phyloP scores from a whole-genome alignment of 1,284 basidiomycete genomes.

The Fomes fomentarius region DNA sequence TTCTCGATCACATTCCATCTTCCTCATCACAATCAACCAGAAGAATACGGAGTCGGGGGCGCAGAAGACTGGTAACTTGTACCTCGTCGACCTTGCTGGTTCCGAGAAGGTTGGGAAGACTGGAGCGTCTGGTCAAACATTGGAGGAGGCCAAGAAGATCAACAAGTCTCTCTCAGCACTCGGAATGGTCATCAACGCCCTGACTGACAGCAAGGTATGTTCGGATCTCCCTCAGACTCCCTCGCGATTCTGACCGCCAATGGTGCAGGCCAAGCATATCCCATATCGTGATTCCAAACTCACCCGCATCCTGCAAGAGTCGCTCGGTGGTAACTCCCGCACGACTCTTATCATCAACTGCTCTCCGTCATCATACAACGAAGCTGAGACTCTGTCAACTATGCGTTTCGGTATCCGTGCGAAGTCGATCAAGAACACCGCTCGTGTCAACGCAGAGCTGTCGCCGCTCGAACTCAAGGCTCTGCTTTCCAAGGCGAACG shows the following conservation, averaged over 20 bases:
- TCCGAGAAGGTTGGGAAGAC: conserved; percentile 99
- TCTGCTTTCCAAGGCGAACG: conserved; percentile 88
- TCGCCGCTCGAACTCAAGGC: conserved; percentile 96
- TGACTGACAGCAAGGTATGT: conserved; percentile 92
- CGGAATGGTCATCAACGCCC: conserved; percentile 99
- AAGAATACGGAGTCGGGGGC: conserved; percentile 95
- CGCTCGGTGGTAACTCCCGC: conserved; percentile 97
- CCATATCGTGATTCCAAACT: conserved; percentile 99
- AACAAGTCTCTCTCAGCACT: conserved; percentile 98
- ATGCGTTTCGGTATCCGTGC: conserved; percentile 98
- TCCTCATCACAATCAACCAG: conserved; percentile 97
- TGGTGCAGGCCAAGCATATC: conserved; percentile 86
- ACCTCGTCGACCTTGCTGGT: conserved; percentile 97
- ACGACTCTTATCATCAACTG: conserved; percentile 99
- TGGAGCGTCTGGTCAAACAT: conserved; percentile 96
- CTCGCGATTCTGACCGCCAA: background rate
- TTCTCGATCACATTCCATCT: conserved; percentile 98
- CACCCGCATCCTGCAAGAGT: conserved; percentile 99
- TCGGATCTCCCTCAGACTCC: background rate
- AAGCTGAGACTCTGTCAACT: conserved; percentile 95
- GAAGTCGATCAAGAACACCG: conserved; percentile 99
- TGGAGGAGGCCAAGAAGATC: conserved; percentile 99
- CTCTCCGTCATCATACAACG: conserved; percentile 97
- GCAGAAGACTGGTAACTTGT: conserved; percentile 95
- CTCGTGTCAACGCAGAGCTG: conserved; percentile 97